These are phyloP conservation scores for Debaryomycetaceae sp. DNA, from an alignment of 1,139 yeast species.

Conservation along the genomic window DNA sequence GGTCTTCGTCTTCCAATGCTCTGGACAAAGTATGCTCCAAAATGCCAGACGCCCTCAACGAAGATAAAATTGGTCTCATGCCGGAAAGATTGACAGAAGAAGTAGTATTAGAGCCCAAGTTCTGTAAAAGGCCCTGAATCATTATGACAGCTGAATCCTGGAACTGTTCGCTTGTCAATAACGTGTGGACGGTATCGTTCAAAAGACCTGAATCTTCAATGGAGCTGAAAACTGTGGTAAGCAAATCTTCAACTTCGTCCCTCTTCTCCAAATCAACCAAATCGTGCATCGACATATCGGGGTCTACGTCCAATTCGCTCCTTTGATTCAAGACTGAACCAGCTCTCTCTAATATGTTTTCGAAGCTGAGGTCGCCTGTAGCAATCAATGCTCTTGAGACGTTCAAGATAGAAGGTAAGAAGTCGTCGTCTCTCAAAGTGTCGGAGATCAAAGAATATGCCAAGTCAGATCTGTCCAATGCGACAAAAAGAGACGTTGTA, in stretches of 20 bases:
- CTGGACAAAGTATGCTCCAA: slow-evolving; percentile 21
- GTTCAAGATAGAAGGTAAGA: slow-evolving; percentile 24
- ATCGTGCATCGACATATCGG: not conserved
- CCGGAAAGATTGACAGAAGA: slow-evolving; percentile 13
- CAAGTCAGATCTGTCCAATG: slow-evolving; percentile 32
- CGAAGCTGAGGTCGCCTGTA: slow-evolving; percentile 17
- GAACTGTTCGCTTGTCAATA: slow-evolving; percentile 26
- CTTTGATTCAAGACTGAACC: slow-evolving; percentile 3
- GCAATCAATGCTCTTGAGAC: slow-evolving; percentile 21
- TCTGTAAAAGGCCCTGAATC: slow-evolving; percentile 22
- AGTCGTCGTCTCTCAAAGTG: slow-evolving; percentile 21
- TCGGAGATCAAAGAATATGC: slow-evolving; percentile 29
- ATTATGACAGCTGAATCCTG: slow-evolving; percentile 24
- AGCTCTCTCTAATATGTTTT: slow-evolving; percentile 16
- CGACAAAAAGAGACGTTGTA: slow-evolving; percentile 28
- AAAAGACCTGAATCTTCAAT: slow-evolving; percentile 28
- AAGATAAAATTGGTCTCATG: slow-evolving; percentile 19
- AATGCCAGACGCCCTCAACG: slow-evolving; percentile 25
- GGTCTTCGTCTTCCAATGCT: slow-evolving; percentile 24
- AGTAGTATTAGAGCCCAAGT: slow-evolving; percentile 17
- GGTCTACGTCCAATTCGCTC: not conserved
- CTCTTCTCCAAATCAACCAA: slow-evolving; percentile 18
- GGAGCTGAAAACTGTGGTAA: slow-evolving; percentile 28
- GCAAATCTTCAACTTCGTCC: slow-evolving; percentile 32
- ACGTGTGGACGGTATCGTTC: slow-evolving; percentile 21